phyloP scores from a whole-genome alignment of 176 grass and related monocot species.

The Oryza nivara region DNA sequence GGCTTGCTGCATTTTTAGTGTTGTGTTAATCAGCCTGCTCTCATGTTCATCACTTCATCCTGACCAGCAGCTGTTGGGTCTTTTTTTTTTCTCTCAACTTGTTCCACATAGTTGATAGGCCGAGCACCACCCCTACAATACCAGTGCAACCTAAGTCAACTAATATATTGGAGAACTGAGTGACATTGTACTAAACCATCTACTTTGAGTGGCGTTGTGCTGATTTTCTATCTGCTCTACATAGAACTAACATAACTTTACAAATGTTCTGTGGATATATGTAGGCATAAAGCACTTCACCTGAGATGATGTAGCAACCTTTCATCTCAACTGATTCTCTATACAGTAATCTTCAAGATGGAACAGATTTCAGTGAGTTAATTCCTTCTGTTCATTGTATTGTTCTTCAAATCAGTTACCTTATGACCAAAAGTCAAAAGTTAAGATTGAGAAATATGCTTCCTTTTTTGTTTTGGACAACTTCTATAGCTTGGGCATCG shows the following conservation, averaged over 20 bases:
- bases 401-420: neutral
- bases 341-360: constrained; percentile 30
- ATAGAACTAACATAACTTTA: constrained; percentile 1
- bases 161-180: neutral
- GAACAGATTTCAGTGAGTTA: constrained; percentile 53
- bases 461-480: constrained; percentile 1
- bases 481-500: constrained; percentile 45
- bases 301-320: constrained; percentile 26
- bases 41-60: neutral
- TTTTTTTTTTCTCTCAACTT: neutral
- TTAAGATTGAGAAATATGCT: constrained; percentile 28
- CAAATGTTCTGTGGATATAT: constrained; percentile 15
- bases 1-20: neutral
- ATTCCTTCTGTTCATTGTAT: constrained; percentile 1
- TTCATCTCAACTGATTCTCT: constrained; percentile 6
- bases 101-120: neutral
- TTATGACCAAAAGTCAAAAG: neutral
- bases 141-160: neutral
- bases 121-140: neutral
- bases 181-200: neutral
- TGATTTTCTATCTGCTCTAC: neutral
- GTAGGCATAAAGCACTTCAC: constrained; percentile 26
- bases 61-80: neutral
- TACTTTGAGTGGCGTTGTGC: neutral
- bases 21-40: neutral